phyloP scores from a whole-genome alignment of 805 yeast genomes.

The Kazachstania martiniae region DNA sequence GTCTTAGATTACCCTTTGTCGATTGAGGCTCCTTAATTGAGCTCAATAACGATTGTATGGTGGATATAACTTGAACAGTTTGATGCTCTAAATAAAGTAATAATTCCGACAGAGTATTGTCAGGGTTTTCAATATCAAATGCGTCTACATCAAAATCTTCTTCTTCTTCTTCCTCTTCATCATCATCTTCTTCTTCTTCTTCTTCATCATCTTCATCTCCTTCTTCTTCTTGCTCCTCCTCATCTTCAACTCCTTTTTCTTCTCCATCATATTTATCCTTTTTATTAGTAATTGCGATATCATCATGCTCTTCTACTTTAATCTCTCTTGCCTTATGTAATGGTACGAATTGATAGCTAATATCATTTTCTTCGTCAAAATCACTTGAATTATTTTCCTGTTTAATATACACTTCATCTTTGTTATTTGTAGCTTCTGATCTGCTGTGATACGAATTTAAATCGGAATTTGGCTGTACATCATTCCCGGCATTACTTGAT shows the following conservation, averaged over 20 bases:
- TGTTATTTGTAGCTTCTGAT: no score
- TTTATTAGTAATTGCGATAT: conserved; percentile 1
- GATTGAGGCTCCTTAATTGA: conserved; percentile 70
- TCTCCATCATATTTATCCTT: conserved; percentile 18
- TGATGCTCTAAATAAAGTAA: conserved; percentile 84
- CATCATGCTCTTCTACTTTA: background rate
- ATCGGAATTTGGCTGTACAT: no score
- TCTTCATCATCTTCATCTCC: conserved; percentile 19
- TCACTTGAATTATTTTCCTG: no score
- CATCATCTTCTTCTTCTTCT: conserved; percentile 3
- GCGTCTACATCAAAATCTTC: conserved; percentile 53
- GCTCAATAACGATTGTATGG: conserved; percentile 72
- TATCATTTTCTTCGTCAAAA: conserved; percentile 4
- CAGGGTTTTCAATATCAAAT: conserved; percentile 78
- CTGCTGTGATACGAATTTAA: no score
- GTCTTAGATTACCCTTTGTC: conserved; percentile 61
- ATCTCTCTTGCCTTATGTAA: no score
- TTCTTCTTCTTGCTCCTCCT: conserved; percentile 1
- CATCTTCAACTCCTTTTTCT: conserved; percentile 1
- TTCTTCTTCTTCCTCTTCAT: conserved; percentile 11
- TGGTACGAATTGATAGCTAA: conserved; percentile 12
- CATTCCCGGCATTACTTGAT: no score
- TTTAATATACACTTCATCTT: no score
- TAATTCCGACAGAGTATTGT: conserved; percentile 75
- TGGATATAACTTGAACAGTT: conserved; percentile 81